These are phyloP conservation scores for Arabis hirsuta DNA, from an alignment of 345 rosid species.

Conservation along the genomic window DNA sequence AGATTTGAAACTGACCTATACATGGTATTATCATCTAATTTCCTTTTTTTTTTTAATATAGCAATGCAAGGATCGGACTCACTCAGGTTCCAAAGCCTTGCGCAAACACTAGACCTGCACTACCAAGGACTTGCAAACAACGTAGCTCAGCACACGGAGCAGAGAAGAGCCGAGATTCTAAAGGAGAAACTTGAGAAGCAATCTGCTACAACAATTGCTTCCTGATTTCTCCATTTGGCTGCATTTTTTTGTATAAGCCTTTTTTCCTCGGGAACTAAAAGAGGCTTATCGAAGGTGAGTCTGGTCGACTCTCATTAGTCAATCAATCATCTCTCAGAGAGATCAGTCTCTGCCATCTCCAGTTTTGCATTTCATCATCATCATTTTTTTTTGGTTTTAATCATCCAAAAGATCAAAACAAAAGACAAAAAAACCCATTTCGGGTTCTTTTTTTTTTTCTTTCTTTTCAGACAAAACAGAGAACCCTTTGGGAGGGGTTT, in stretches of 20 bases:
- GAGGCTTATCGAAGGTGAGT: slow-evolving; percentile 32
- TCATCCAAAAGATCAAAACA: slow-evolving; percentile 28
- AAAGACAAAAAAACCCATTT: slow-evolving; percentile 24
- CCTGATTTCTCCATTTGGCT: slow-evolving; percentile 36
- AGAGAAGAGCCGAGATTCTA: slow-evolving; percentile 84
- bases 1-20: background rate
- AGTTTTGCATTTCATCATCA: slow-evolving; percentile 37
- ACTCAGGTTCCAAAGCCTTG: slow-evolving; percentile 78
- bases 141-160: slow-evolving; percentile 92
- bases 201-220: slow-evolving; percentile 41
- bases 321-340: slow-evolving; percentile 32
- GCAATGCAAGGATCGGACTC: slow-evolving; percentile 77
- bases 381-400: background rate
- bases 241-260: slow-evolving; percentile 29
- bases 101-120: slow-evolving; percentile 78
- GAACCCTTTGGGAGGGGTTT: background rate
- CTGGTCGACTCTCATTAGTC: slow-evolving; percentile 39
- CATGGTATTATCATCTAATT: background rate
- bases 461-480: slow-evolving; percentile 28
- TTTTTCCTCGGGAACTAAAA: slow-evolving; percentile 9
- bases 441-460: background rate
- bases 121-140: slow-evolving; percentile 86
- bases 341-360: slow-evolving; percentile 42
- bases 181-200: slow-evolving; percentile 84
- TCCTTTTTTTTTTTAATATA: slow-evolving; percentile 25